Percentiles rank a stretch among this genome's conserved stretches.
These are phyloP conservation scores for Neostapfia colusana DNA, from an alignment of 176 grass and related monocot species.

Conservation along the genomic window DNA sequence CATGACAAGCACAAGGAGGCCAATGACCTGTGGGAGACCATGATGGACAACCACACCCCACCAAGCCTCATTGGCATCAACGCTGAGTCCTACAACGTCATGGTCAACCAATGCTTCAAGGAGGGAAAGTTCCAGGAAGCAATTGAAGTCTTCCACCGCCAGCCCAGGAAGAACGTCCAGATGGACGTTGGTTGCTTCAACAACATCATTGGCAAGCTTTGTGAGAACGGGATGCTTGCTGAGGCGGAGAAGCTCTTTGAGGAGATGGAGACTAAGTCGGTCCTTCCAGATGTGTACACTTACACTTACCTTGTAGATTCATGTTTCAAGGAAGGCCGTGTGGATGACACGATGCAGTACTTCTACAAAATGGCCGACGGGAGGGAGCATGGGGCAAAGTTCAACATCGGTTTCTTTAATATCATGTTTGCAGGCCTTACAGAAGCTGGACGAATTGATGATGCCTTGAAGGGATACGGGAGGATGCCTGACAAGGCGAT, in stretches of 20 bases:
- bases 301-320: constrained; percentile 43
- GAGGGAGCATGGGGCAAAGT: constrained; percentile 46
- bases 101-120: constrained; percentile 67
- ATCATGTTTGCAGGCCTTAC: constrained; percentile 23
- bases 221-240: constrained; percentile 47
- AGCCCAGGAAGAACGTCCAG: constrained; percentile 48
- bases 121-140: constrained; percentile 61
- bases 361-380: constrained; percentile 39
- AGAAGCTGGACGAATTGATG: constrained; percentile 23
- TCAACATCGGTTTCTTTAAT: constrained; percentile 46
- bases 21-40: constrained; percentile 53
- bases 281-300: constrained; percentile 57
- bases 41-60: constrained; percentile 60
- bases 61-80: constrained; percentile 57
- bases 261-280: constrained; percentile 58
- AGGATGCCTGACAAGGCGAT: constrained; percentile 43
- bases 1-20: constrained; percentile 59
- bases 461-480: constrained; percentile 26
- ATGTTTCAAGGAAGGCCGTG: constrained; percentile 51
- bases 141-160: constrained; percentile 49
- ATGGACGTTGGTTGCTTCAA: constrained; percentile 70
- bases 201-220: constrained; percentile 66
- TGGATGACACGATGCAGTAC: constrained; percentile 50
- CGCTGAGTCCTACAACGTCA: constrained; percentile 56
- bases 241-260: constrained; percentile 61